Evolutionary conservation across 257 asterid genomes (phyloP), one percentile per base, ranked within the genome.

Genomic region (Solanum pimpinellifolium): DNA sequence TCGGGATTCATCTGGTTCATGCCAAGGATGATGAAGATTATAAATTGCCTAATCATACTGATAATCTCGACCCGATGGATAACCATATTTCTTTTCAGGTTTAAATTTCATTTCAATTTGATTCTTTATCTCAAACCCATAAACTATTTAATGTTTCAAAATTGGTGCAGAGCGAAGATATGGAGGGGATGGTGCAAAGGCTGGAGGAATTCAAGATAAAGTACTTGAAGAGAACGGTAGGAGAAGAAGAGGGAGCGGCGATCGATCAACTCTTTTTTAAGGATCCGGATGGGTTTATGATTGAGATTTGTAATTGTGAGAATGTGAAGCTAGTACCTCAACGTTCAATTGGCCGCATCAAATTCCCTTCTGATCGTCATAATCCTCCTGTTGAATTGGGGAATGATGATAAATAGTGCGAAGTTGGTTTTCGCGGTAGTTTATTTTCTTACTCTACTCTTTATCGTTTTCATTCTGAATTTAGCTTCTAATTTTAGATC

Each of bases 301-400:
- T 95, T 0, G 98, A 95, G 87, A 95, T 94, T 4, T 95, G 97
- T 86, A 94, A 95, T 87, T 95, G 98, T 31, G 97, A 95, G 89
- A 91, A 92, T 84, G 21, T 94, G 80, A 92, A 91, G 86, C 91
- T 95, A 2, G 93, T 92, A 47, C 96, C 96, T 66, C 95, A 91
- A 10, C 59, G 86, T 13, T 92, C 98, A 0, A 35, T 90, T 2
- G 93, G 89, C 9, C 87, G 89, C 20, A 94, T 95, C 3, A 95
- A 91, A 90, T 91, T 95, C 15, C 98, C 94, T 1, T 90, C 83
- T 10, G 90, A 89, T 59, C 91, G 93, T 44, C 97, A 93, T 18
- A 92, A 78, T 80, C 98, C 97, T 0, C 97, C 96, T 1, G 39
- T 93, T 47, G 86, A 92, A 10, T 42, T 87, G 75, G 52, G 75